Evolutionary conservation across 140 eudicot species (phyloP).

Genomic region (Anethum foeniculum): DNA sequence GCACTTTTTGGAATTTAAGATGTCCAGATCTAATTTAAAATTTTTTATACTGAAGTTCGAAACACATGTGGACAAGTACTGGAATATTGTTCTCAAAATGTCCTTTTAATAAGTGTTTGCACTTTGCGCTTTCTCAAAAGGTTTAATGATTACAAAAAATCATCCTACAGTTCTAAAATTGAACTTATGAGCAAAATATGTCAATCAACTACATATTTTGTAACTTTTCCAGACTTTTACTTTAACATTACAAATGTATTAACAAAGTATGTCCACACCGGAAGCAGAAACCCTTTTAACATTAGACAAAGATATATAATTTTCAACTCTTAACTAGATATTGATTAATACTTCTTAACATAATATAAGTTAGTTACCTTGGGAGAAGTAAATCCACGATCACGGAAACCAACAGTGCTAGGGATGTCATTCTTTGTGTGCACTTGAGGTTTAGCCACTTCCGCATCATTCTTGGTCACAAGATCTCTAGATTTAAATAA

Average conservation of each 20-base stretch:
- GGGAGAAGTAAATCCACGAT: constrained; percentile 88
- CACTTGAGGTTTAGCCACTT: constrained; percentile 48
- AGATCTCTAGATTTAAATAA: constrained; percentile 61
- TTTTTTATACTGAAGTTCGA: background rate
- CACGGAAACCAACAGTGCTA: constrained; percentile 36
- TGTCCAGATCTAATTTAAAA: background rate
- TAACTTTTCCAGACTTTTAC: background rate
- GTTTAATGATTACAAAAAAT: background rate
- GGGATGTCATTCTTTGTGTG: constrained; percentile 27
- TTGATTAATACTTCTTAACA: background rate
- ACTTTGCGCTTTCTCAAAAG: background rate
- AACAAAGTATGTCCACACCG: background rate
- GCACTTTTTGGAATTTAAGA: background rate
- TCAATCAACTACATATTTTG: background rate
- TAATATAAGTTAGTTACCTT: constrained; percentile 39
- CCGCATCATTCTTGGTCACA: constrained; percentile 57
- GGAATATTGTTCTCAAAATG: background rate
- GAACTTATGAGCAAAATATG: background rate
- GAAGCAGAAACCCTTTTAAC: background rate
- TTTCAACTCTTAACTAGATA: background rate
- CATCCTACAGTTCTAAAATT: background rate
- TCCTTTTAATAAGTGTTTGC: background rate
- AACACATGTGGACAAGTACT: background rate
- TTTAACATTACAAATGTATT: background rate
- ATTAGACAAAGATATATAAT: background rate